Evolutionary conservation across 1,139 yeast genomes (phyloP), one percentile per base, ranked within the genome.

Genomic region (Geotrichum candidum): DNA sequence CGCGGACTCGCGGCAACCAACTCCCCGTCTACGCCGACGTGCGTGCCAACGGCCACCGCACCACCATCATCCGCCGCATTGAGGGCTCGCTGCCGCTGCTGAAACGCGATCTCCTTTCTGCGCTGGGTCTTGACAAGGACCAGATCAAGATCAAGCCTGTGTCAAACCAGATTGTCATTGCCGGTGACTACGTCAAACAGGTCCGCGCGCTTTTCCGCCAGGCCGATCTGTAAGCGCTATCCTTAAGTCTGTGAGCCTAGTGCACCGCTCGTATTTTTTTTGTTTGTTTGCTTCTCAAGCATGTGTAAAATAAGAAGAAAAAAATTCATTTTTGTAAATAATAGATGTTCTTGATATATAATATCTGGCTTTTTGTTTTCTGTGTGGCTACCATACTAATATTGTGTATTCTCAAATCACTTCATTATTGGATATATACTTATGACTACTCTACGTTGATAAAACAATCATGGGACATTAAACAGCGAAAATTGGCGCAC

Each of bases 401-500:
- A 2, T 6, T 2, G 6, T 41, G 18, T 7, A 41, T 5, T n/a
- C 22, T 41, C 10, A 41, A 41, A 41, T 41, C 22, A 41, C 22
- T 41, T 41, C 48, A 41, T 41, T 41, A 41, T 41, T 41, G 13
- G 48, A 41, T 41, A 41, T 41, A n/a, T 15, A 41, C 48, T 41
- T 41, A 41, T 41, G 18, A 18, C 48, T 41, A 15, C 48, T 41
- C 48, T 41, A 41, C 18, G 48, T n/a, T 18, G n/a, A 31, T 50
- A 23, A 35, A 10, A 29, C 33, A 41, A 59, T 63, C 61, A 90
- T 78, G 96, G 95, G 70, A 90, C 96, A 70, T 90, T 87, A 80
- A 94, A 92, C 68, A 94, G 81, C 60, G 97, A 90, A 73, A 92
- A 94, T 82, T 92, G 92, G 79, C 99, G 87, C 57, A 94, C 99